A percentile compares a stretch with the other conserved stretches of the same genome.
phyloP scores from a whole-genome alignment of 2,329 filamentous ascomycete genomes.

The Colletotrichum shisoi region DNA sequence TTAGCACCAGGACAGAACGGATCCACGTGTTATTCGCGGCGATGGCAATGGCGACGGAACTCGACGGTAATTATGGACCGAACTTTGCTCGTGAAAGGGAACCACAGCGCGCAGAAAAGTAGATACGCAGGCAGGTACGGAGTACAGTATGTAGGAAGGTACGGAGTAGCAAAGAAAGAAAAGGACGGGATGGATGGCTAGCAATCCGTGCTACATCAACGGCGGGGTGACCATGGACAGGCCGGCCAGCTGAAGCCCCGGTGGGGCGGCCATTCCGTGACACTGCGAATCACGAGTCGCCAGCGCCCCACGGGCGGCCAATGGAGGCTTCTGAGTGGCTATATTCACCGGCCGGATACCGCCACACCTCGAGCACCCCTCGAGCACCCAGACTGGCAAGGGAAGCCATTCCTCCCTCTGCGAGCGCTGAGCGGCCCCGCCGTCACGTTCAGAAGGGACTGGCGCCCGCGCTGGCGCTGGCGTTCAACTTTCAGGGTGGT shows the following conservation, averaged over 20 bases:
- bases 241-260: slow-evolving; percentile 24
- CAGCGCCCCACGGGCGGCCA: slow-evolving; percentile 27
- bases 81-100: slow-evolving; percentile 7
- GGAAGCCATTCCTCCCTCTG: background rate
- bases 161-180: background rate
- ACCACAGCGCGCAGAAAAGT: background rate
- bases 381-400: background rate
- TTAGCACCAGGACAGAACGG: background rate
- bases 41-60: background rate
- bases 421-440: background rate
- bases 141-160: too few species aligned
- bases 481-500: slow-evolving; percentile 9
- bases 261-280: slow-evolving; percentile 8
- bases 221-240: slow-evolving; percentile 36
- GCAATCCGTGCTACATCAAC: slow-evolving; percentile 34
- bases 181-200: slow-evolving; percentile 24
- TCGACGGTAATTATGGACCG: background rate
- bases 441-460: slow-evolving; percentile 37
- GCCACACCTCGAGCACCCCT: slow-evolving; percentile 25
- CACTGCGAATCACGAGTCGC: slow-evolving; percentile 28
- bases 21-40: background rate
- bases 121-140: too few species aligned
- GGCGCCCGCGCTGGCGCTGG: slow-evolving; percentile 20
- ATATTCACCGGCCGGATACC: slow-evolving; percentile 18
- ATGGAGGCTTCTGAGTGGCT: slow-evolving; percentile 21